Conservation (phyloP, 2,329 filamentous ascomycete genomes). For the Botrytis porri region DNA sequence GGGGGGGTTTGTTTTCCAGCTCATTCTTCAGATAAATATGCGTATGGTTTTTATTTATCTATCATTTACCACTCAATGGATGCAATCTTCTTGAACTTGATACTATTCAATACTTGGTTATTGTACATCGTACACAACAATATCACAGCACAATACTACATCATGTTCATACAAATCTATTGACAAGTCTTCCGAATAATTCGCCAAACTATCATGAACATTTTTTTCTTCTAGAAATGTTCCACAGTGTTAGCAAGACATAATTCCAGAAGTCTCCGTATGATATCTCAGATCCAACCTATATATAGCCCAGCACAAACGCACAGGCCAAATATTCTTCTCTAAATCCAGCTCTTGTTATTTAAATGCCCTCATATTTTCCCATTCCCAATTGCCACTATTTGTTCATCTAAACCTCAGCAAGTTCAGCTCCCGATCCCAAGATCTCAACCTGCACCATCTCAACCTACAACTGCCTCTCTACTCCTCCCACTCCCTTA, state of each 20-base stretch:
- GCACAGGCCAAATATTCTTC: not conserved
- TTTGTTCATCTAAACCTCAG: not conserved
- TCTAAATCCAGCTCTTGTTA: not conserved
- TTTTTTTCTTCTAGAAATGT: not conserved
- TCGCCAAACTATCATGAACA: not conserved
- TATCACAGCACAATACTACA: not conserved
- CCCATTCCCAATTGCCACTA: not conserved
- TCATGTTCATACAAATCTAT: not conserved
- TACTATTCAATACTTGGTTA: not conserved
- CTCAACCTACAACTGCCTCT: not conserved
- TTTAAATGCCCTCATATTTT: not conserved
- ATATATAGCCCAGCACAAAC: not conserved
- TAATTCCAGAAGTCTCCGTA: not conserved
- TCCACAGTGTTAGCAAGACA: not conserved
- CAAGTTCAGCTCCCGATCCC: not conserved
- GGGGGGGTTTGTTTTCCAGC: not conserved
- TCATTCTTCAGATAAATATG: not conserved
- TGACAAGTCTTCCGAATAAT: not conserved
- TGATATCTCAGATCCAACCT: not conserved
- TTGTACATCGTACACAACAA: not conserved
- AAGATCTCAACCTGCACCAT: not conserved
- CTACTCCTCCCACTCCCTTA: not conserved
- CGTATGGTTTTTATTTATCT: not conserved
- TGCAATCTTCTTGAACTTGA: not conserved
- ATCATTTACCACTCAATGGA: not conserved